Conservation (phyloP, 2,329 filamentous ascomycete species). For the Chaetomium strumarium region DNA sequence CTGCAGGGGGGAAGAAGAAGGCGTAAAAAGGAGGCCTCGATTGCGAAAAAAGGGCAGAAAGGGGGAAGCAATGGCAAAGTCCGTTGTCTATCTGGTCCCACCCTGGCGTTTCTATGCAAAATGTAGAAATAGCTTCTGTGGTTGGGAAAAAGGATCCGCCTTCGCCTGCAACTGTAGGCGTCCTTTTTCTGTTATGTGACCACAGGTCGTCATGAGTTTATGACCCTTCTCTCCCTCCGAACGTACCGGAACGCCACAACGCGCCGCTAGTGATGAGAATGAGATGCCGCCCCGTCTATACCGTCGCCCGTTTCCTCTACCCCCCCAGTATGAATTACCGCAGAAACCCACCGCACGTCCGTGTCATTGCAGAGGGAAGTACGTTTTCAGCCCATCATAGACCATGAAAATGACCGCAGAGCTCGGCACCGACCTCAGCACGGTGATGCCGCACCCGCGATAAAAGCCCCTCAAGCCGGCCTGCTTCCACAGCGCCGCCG, state of each 20-base stretch:
- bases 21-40: background rate
- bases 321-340: background rate
- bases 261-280: slow-evolving; percentile 13
- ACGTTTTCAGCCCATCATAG: slow-evolving; percentile 76
- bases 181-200: background rate
- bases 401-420: slow-evolving; percentile 98
- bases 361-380: slow-evolving; percentile 47
- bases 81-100: too few relatives aligned
- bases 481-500: slow-evolving; percentile 68
- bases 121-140: too few relatives aligned
- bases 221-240: background rate
- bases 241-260: slow-evolving; percentile 8
- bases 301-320: background rate
- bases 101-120: too few relatives aligned
- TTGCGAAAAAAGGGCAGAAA: background rate
- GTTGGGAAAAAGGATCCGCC: too few relatives aligned
- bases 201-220: background rate
- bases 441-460: slow-evolving; percentile 90
- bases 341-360: background rate
- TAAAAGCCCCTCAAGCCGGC: slow-evolving; percentile 83
- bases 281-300: slow-evolving; percentile 4
- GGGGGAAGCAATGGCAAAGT: too few relatives aligned
- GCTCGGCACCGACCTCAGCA: slow-evolving; percentile 79
- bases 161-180: background rate
- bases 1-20: slow-evolving; percentile 4